Conservation (phyloP, 768 basidiomycete species). For the Tricholoma hemisulphureum region DNA sequence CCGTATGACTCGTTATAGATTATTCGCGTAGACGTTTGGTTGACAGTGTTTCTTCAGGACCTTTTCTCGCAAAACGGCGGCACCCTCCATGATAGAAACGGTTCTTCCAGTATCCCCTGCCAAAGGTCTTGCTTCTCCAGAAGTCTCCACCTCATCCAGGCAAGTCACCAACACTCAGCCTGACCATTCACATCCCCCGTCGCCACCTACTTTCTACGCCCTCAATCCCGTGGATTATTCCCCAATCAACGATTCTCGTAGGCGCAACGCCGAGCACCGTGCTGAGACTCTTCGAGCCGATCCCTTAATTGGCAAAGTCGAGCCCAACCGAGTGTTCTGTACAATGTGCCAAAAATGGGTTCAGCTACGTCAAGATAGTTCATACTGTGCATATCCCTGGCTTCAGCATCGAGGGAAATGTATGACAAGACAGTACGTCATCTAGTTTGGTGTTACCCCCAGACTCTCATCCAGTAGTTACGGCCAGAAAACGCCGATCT, state of each 20-base stretch:
- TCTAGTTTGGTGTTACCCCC: not conserved
- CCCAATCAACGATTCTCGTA: conserved; percentile 61
- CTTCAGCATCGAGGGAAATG: conserved; percentile 75
- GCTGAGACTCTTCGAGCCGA: conserved; percentile 69
- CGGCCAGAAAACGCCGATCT: conserved; percentile 49
- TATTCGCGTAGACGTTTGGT: conserved; percentile 2
- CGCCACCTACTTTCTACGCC: conserved; percentile 47
- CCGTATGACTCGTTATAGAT: conserved; percentile 7
- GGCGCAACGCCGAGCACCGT: conserved; percentile 79
- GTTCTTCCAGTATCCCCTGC: not conserved
- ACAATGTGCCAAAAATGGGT: conserved; percentile 79
- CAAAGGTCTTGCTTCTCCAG: conserved; percentile 2
- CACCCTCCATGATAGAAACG: not conserved
- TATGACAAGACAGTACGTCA: conserved; percentile 60
- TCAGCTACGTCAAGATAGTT: conserved; percentile 73
- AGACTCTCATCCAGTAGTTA: not conserved
- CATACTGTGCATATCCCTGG: conserved; percentile 83
- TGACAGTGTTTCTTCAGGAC: not conserved
- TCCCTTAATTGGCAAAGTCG: conserved; percentile 61
- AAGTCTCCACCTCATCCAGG: not conserved
- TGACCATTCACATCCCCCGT: conserved; percentile 10
- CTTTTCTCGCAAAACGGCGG: not conserved
- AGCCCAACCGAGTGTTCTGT: conserved; percentile 75
- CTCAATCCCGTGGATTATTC: conserved; percentile 57
- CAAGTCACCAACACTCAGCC: conserved; percentile 4